phyloP scores from a whole-genome alignment of 352 stramenopile genomes.

The Pythium pyrilobum region DNA sequence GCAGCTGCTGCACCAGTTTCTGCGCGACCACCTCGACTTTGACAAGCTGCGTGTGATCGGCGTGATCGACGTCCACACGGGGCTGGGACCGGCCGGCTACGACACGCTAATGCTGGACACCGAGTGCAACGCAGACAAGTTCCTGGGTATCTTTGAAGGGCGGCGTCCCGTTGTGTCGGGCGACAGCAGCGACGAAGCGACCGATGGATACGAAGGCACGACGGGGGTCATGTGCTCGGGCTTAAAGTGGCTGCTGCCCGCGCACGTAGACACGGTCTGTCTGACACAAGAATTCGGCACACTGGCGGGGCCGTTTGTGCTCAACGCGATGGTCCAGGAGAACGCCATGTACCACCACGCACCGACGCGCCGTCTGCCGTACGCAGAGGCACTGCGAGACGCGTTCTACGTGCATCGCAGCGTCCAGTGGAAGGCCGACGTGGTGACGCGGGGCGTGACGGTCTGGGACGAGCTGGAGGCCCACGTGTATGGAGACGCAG shows the following conservation, averaged over 20 bases:
- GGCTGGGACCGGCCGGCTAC: conserved; percentile 62
- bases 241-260: conserved; percentile 24
- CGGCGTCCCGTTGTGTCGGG: conserved; percentile 24
- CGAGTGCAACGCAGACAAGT: not conserved
- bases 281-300: conserved; percentile 76
- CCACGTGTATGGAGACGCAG: conserved; percentile 1
- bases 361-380: conserved; percentile 37
- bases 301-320: conserved; percentile 41
- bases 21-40: conserved; percentile 47
- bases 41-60: conserved; percentile 29
- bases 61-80: conserved; percentile 93
- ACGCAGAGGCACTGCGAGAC: conserved; percentile 57
- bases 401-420: conserved; percentile 77
- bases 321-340: conserved; percentile 57
- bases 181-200: conserved; percentile 25
- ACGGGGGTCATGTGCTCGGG: conserved; percentile 39
- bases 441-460: conserved; percentile 42
- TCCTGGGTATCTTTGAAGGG: conserved; percentile 19
- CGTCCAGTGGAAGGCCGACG: conserved; percentile 47
- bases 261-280: conserved; percentile 25
- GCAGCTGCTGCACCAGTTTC: conserved; percentile 48
- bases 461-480: conserved; percentile 42
- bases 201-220: conserved; percentile 50
- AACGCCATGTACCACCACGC: conserved; percentile 52
- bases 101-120: conserved; percentile 41